Percentiles rank a stretch among this genome's conserved stretches.
Evolutionary conservation across 129 eudicot genomes (phyloP).

Genomic region (Oenanthe sinensis): DNA sequence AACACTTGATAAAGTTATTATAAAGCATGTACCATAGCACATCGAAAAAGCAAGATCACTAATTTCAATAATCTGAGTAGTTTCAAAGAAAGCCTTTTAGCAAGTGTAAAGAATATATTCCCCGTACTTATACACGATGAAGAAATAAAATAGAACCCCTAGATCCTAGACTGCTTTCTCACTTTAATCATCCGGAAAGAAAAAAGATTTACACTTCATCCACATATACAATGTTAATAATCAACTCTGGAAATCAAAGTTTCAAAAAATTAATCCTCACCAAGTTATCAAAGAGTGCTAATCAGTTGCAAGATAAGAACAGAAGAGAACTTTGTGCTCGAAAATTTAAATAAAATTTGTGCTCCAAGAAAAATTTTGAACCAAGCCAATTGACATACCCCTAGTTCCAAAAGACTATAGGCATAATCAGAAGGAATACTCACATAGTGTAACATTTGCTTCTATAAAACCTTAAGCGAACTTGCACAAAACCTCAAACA

Average conservation of each 20-base stretch:
- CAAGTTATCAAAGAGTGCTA: not conserved
- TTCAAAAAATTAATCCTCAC: not conserved
- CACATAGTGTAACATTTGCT: not conserved
- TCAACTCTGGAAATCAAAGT: not conserved
- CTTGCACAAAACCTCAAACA: not conserved
- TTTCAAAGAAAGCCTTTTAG: not conserved
- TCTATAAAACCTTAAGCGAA: not conserved
- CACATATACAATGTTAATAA: not conserved
- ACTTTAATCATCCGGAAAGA: not conserved
- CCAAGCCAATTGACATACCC: not conserved
- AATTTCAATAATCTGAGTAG: not conserved
- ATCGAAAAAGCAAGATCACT: not conserved
- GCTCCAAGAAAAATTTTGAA: not conserved
- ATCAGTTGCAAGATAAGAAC: not conserved
- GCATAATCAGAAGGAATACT: not conserved
- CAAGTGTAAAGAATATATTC: not conserved
- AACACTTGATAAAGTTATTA: too few species aligned
- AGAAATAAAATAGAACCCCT: not conserved
- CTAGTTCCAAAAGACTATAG: not conserved
- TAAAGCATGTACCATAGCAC: not conserved
- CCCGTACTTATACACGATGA: not conserved
- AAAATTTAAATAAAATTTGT: not conserved
- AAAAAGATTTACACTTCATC: not conserved
- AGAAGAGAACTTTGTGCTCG: not conserved
- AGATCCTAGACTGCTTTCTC: not conserved